Evolutionary conservation across 352 stramenopile species (phyloP).

Genomic region (Phytopythium delawarense): DNA sequence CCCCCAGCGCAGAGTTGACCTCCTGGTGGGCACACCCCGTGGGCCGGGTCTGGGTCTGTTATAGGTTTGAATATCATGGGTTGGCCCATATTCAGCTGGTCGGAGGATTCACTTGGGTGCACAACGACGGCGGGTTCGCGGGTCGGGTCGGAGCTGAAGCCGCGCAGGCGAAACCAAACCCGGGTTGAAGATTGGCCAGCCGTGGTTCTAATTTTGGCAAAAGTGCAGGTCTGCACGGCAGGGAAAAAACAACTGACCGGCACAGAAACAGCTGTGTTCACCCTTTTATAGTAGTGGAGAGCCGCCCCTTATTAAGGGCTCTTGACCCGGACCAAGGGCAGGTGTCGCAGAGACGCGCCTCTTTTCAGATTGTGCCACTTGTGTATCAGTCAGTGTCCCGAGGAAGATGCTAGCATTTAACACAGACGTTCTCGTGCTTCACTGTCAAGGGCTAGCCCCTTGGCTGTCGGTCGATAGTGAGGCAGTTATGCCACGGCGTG

Average conservation of each 20-base stretch:
- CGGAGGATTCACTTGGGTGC: not conserved
- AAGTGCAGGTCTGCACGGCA: conserved; percentile 1
- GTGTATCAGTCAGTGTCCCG: not conserved
- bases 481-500: not conserved
- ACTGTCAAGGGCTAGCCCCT: not conserved
- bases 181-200: conserved; percentile 3
- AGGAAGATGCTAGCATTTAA: not conserved
- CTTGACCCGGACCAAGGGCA: not conserved
- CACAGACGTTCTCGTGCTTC: too few relatives aligned
- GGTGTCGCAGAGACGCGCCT: not conserved
- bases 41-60: not conserved
- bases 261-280: not conserved
- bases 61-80: not conserved
- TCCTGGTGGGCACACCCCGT: not conserved
- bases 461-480: not conserved
- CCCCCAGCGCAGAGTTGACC: not conserved
- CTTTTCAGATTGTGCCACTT: not conserved
- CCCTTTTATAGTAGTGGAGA: not conserved
- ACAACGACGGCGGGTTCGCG: not conserved
- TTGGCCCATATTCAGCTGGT: conserved; percentile 1
- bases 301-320: not conserved
- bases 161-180: not conserved
- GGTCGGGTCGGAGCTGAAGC: not conserved
- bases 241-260: not conserved
- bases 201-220: conserved; percentile 6